These are phyloP conservation scores for Friedmanniomyces simplex DNA, from an alignment of 495 filamentous ascomycete genomes.

Conservation along the genomic window DNA sequence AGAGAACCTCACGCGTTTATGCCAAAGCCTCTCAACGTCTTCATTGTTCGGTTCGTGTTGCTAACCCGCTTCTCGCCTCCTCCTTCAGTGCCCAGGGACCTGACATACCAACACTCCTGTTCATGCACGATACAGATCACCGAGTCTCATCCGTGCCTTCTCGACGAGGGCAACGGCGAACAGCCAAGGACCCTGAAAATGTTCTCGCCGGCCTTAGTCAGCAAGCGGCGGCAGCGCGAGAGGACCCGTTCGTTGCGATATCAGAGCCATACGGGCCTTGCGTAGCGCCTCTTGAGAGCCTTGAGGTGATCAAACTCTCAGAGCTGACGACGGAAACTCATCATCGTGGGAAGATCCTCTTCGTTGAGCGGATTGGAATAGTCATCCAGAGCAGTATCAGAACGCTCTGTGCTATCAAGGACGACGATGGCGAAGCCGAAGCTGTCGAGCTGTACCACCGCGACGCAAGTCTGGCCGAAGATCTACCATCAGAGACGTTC, in stretches of 20 bases:
- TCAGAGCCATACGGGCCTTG: not conserved
- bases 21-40: no score
- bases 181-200: not conserved
- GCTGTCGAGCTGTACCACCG: not conserved
- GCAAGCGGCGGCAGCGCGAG: not conserved
- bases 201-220: not conserved
- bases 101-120: not conserved
- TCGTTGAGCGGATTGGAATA: not conserved
- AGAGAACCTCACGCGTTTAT: no score
- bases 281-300: not conserved
- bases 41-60: no score
- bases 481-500: constrained; percentile 4
- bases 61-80: no score
- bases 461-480: not conserved
- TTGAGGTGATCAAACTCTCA: not conserved
- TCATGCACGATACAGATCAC: not conserved
- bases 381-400: not conserved
- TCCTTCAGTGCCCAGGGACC: not conserved
- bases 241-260: not conserved
- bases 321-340: not conserved
- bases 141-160: not conserved
- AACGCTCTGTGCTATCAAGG: not conserved
- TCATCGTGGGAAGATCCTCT: not conserved
- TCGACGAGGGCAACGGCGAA: not conserved
- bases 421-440: not conserved